These are phyloP conservation scores for Bauhinia variegata DNA, from an alignment of 306 rosid genomes.

Conservation along the genomic window DNA sequence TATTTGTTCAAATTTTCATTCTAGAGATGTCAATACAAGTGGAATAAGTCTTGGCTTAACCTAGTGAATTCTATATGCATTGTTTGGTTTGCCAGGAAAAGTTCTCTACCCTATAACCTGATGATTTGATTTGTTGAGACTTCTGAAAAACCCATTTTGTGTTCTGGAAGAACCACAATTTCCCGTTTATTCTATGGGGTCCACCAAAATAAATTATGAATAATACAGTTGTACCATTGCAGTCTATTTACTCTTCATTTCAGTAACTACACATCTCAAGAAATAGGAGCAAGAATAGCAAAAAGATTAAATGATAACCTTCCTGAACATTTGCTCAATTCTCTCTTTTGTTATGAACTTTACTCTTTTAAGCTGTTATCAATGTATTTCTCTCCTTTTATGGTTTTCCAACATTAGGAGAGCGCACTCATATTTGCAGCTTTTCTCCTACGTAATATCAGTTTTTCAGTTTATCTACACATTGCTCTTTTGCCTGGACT, in stretches of 20 bases:
- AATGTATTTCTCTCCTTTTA: background rate
- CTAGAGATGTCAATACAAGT: background rate
- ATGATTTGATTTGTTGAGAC: background rate
- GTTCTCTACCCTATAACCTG: background rate
- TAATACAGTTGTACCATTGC: background rate
- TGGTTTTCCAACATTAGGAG: constrained; percentile 15
- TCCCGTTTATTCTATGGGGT: background rate
- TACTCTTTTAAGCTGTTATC: constrained; percentile 15
- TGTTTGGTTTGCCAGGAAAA: background rate
- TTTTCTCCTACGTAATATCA: constrained; percentile 5
- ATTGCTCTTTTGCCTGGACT: constrained; percentile 24
- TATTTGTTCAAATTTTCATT: background rate
- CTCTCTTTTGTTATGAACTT: background rate
- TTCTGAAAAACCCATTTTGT: background rate
- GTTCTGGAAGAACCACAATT: background rate
- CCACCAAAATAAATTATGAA: background rate
- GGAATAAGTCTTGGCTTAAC: background rate
- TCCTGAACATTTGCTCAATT: background rate
- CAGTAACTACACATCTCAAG: background rate
- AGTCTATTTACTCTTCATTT: background rate
- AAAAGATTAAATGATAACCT: background rate
- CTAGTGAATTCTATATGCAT: background rate
- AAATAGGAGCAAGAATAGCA: background rate
- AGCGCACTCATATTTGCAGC: background rate
- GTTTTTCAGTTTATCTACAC: constrained; percentile 13